Base-by-base conservation (phyloP, 495 filamentous ascomycete species). In the Wilcoxina mikolae region DNA sequence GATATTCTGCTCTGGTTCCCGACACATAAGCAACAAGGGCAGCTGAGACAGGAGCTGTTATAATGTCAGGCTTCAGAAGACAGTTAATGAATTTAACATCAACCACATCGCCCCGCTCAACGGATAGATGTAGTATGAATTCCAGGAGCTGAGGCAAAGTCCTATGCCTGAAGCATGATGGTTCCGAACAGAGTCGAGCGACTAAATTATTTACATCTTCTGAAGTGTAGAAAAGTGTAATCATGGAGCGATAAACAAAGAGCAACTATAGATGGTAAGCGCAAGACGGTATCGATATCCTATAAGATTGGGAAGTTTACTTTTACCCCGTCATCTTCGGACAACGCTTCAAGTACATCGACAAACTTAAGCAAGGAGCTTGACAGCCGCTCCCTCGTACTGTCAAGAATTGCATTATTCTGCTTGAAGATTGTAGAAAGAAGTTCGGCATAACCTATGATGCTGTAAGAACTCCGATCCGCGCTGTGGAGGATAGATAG, bases 371-470 rank as follows among this genome's bases (percentile, higher is more conserved):
- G 2, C 28, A 52, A 26, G 12, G 15, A 11, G 24, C 17, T 24
- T 5, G 49, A n/a, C 2, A 52, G 31, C 18, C 10, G 9, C 31
- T 41, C n/a, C 3, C 28, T 52, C 5, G 3, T 17, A 17, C 9
- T 20, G 3, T 52, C 49, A 24, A 52, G 46, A 12, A 24, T 24
- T 12, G 33, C 15, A 22, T 63, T 44, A 47, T 54, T 42, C 10
- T 29, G 27, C 18, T 50, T 25, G 26, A 64, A 63, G 29, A 11
- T 48, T 0, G 38, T 48, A 25, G 18, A 18, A 15, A 64, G 33
- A 23, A 63, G 15, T 18, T 56, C 29, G 17, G 54, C 59, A 43
- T 59, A 64, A 38, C 61, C 60, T 63, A 18, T 7, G 27, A 25
- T 49, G 5, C 5, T 33, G 31, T 61, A 46, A 63, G 60, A 18